These are phyloP conservation scores for Coelastrella sp. DNA, from an alignment of 139 green algal genomes.

Conservation along the genomic window DNA sequence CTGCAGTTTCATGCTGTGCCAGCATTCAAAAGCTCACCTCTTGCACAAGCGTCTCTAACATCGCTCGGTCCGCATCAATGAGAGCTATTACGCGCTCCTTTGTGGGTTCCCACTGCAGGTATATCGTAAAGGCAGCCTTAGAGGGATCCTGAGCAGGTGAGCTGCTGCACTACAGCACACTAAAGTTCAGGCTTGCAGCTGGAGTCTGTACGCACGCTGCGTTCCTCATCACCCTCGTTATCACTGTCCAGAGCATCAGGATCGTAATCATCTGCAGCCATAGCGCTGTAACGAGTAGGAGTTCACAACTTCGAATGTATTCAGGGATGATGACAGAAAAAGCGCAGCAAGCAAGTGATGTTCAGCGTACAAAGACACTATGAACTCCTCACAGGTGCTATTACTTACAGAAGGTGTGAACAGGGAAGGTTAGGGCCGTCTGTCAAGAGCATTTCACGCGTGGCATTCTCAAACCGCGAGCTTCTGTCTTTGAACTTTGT, in stretches of 20 bases:
- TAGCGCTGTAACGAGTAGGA: background rate
- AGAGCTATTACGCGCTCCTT: conserved; percentile 26
- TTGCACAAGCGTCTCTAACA: background rate
- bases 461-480: background rate
- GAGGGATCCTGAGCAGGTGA: background rate
- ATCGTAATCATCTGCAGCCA: conserved; percentile 39
- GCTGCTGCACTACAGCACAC: background rate
- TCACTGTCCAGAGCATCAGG: conserved; percentile 34
- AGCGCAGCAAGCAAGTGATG: background rate
- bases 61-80: conserved; percentile 33
- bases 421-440: too few relatives aligned
- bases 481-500: too few relatives aligned
- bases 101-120: conserved; percentile 7
- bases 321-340: too few relatives aligned
- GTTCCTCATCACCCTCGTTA: background rate
- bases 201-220: background rate
- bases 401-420: too few relatives aligned
- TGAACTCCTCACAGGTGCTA: too few relatives aligned
- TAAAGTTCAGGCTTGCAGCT: background rate
- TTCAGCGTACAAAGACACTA: too few relatives aligned
- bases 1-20: background rate
- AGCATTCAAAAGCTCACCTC: background rate
- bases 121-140: background rate
- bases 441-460: background rate
- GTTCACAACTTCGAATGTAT: too few relatives aligned